Evolutionary conservation across 2,329 filamentous ascomycete genomes (phyloP).

Genomic region (Monosporascus sp.): DNA sequence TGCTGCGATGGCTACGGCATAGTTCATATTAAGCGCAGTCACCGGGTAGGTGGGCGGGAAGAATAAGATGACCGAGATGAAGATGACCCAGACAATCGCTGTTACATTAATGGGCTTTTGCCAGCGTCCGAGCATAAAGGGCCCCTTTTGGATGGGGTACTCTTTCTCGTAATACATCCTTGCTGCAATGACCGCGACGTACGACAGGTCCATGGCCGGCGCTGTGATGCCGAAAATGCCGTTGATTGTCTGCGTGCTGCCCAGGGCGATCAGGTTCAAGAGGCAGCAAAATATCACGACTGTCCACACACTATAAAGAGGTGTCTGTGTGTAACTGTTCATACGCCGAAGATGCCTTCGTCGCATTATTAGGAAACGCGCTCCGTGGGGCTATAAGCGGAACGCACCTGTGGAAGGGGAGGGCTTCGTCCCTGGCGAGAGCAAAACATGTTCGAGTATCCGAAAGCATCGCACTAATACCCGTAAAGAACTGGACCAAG

Average conservation of each 20-base stretch:
- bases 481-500: conserved; percentile 60
- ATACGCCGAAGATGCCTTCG: conserved; percentile 31
- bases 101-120: conserved; percentile 48
- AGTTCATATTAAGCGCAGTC: conserved; percentile 44
- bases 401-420: conserved; percentile 52
- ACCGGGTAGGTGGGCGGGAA: conserved; percentile 43
- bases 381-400: not conserved
- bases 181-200: conserved; percentile 56
- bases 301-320: conserved; percentile 59
- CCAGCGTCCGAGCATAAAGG: conserved; percentile 51
- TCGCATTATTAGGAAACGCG: not conserved
- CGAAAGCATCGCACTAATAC: conserved; percentile 58
- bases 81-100: conserved; percentile 55
- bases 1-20: conserved; percentile 9
- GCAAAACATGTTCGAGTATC: conserved; percentile 59
- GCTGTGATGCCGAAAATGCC: conserved; percentile 49
- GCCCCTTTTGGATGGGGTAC: conserved; percentile 50
- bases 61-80: conserved; percentile 36
- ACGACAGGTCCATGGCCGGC: conserved; percentile 45
- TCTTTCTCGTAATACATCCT: conserved; percentile 46
- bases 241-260: conserved; percentile 43
- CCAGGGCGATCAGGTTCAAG: conserved; percentile 46
- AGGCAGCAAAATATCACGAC: conserved; percentile 51
- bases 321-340: conserved; percentile 49
- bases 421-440: conserved; percentile 52